These are phyloP conservation scores for Leccinum solheimii DNA, from an alignment of 1,284 basidiomycete genomes.

Conservation along the genomic window DNA sequence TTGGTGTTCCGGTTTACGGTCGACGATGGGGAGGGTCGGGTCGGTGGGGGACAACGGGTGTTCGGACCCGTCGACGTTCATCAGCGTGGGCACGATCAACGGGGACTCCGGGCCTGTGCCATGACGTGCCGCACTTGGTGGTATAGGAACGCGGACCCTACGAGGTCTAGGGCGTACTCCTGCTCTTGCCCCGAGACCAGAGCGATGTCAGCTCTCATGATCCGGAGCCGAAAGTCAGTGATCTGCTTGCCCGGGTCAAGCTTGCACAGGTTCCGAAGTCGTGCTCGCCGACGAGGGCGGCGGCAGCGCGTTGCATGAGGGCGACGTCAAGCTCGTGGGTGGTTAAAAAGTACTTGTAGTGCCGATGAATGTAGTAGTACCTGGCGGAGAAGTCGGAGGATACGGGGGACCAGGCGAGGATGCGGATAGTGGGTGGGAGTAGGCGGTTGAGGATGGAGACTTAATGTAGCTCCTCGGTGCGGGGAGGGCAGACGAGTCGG, in stretches of 20 bases:
- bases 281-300: slow-evolving; percentile 81
- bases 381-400: slow-evolving; percentile 79
- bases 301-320: slow-evolving; percentile 79
- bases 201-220: slow-evolving; percentile 65
- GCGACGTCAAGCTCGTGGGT: slow-evolving; percentile 63
- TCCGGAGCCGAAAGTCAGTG: slow-evolving; percentile 68
- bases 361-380: slow-evolving; percentile 83
- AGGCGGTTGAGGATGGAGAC: slow-evolving; percentile 83
- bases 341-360: slow-evolving; percentile 98
- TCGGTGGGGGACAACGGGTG: slow-evolving; percentile 25
- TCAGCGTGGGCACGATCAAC: slow-evolving; percentile 68
- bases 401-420: slow-evolving; percentile 98
- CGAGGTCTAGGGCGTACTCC: slow-evolving; percentile 79
- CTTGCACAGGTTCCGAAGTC: slow-evolving; percentile 98
- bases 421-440: slow-evolving; percentile 85
- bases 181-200: slow-evolving; percentile 31
- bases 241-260: slow-evolving; percentile 94
- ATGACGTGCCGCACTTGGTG: slow-evolving; percentile 98
- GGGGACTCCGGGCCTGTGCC: slow-evolving; percentile 81
- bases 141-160: slow-evolving; percentile 91
- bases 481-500: slow-evolving; percentile 30
- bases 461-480: slow-evolving; percentile 69
- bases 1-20: slow-evolving; percentile 60
- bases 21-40: slow-evolving; percentile 48
- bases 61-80: slow-evolving; percentile 59